Percentiles rank a stretch among this genome's conserved stretches.
Evolutionary conservation across 2,329 filamentous ascomycete species (phyloP).

Genomic region (Epichloe bromicola): DNA sequence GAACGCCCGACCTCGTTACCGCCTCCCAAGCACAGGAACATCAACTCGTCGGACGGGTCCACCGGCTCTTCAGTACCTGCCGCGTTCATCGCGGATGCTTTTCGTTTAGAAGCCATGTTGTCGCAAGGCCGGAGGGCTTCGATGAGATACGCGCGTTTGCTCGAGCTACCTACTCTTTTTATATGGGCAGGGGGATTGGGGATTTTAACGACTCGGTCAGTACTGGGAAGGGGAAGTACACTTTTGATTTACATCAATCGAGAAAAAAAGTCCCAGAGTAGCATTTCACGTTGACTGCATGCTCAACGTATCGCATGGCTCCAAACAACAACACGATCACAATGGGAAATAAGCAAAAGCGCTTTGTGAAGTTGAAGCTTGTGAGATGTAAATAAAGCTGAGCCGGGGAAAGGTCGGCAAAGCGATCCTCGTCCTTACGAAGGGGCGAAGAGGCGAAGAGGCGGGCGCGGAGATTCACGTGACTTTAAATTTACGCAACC

Average conservation of each 20-base stretch:
- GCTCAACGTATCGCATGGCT: neutral
- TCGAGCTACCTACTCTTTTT: neutral
- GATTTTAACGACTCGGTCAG: neutral
- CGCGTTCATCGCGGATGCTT: slow-evolving; percentile 62
- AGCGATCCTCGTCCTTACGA: neutral
- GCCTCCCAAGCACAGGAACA: slow-evolving; percentile 85
- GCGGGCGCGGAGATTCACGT: slow-evolving; percentile 21
- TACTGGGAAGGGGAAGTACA: neutral
- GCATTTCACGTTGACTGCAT: neutral
- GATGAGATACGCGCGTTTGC: neutral
- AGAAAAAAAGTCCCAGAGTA: neutral
- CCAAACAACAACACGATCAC: neutral
- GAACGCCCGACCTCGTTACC: slow-evolving; percentile 96
- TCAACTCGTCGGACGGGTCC: slow-evolving; percentile 85
- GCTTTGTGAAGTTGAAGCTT: neutral
- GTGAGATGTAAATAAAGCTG: neutral
- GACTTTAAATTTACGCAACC: slow-evolving; percentile 29
- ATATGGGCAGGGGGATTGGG: neutral
- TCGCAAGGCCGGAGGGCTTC: slow-evolving; percentile 3
- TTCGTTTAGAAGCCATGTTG: slow-evolving; percentile 85
- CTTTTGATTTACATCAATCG: neutral
- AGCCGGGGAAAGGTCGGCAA: slow-evolving; percentile 2
- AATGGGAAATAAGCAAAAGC: neutral
- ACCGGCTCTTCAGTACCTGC: slow-evolving; percentile 66
- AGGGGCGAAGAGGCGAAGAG: no score